phyloP scores from a whole-genome alignment of 257 asterid species.

The Ilex aquifolium region DNA sequence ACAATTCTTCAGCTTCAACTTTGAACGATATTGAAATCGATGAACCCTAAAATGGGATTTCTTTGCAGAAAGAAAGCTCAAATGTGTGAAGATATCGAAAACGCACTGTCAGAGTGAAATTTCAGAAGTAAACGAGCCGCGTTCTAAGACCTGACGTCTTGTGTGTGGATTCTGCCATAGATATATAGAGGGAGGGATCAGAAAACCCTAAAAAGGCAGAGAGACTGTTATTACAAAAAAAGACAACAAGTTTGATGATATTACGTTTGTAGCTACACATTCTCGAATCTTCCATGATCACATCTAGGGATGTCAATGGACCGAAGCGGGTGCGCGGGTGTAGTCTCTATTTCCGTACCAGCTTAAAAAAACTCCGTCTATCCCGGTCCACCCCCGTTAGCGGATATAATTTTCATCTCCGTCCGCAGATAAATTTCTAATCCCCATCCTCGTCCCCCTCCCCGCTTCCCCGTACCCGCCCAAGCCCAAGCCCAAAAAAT shows the following conservation, averaged over 20 bases:
- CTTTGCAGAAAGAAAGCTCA: background rate
- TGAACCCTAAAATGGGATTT: background rate
- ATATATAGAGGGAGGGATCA: background rate
- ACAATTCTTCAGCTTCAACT: background rate
- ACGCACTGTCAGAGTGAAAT: background rate
- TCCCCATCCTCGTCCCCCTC: too few relatives aligned
- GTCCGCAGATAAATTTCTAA: too few relatives aligned
- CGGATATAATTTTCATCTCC: too few relatives aligned
- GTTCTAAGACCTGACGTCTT: background rate
- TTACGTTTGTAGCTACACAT: too few relatives aligned
- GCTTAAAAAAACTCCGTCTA: too few relatives aligned
- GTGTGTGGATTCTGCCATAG: background rate
- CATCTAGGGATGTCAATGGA: too few relatives aligned
- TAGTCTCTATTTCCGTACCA: too few relatives aligned
- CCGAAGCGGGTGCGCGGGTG: too few relatives aligned
- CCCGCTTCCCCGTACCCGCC: too few relatives aligned
- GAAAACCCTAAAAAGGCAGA: background rate
- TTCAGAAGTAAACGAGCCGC: background rate
- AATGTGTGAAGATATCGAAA: background rate
- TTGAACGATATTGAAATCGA: background rate
- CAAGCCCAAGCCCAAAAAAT: too few relatives aligned
- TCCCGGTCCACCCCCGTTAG: too few relatives aligned
- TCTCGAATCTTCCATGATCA: too few relatives aligned
- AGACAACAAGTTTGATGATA: background rate
- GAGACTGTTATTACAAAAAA: background rate